Evolutionary conservation across 2,329 filamentous ascomycete genomes (phyloP).

Genomic region (Ceratocystis alfenasii): DNA sequence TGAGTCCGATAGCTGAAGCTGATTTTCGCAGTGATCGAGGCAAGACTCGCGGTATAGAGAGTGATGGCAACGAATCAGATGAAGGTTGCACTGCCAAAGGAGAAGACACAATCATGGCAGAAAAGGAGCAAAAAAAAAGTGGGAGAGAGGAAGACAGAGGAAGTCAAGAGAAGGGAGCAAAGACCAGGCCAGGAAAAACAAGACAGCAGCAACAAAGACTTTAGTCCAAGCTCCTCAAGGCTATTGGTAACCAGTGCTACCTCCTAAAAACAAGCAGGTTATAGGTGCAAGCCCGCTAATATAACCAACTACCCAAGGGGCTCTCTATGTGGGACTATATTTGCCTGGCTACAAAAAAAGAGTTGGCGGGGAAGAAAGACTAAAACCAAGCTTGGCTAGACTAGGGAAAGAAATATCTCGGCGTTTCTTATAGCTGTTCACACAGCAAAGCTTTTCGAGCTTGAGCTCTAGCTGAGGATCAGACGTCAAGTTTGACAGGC

Average conservation of each 20-base stretch:
- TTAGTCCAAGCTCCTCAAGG: constrained; percentile 8
- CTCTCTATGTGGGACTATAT: not conserved
- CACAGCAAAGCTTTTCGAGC: not conserved
- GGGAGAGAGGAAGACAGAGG: constrained; percentile 5
- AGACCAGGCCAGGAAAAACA: constrained; percentile 10
- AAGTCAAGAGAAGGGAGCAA: constrained; percentile 11
- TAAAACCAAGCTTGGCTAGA: too few species aligned
- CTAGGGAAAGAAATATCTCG: too few species aligned
- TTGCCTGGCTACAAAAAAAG: not conserved
- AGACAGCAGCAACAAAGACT: constrained; percentile 2
- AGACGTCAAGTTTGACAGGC: not conserved
- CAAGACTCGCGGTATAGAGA: constrained; percentile 18
- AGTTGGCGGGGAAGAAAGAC: too few species aligned
- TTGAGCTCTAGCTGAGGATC: not conserved
- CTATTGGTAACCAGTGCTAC: not conserved
- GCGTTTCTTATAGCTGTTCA: not conserved
- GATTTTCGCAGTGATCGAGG: constrained; percentile 21
- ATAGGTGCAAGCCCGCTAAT: not conserved
- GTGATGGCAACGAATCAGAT: constrained; percentile 15
- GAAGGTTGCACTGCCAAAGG: constrained; percentile 12
- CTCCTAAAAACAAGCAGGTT: not conserved
- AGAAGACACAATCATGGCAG: constrained; percentile 18
- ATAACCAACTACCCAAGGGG: not conserved
- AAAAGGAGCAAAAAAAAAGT: constrained; percentile 7
- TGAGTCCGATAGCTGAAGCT: constrained; percentile 19